phyloP scores from a whole-genome alignment of 108 stramenopile species.

The Schizochytrium sp. region DNA sequence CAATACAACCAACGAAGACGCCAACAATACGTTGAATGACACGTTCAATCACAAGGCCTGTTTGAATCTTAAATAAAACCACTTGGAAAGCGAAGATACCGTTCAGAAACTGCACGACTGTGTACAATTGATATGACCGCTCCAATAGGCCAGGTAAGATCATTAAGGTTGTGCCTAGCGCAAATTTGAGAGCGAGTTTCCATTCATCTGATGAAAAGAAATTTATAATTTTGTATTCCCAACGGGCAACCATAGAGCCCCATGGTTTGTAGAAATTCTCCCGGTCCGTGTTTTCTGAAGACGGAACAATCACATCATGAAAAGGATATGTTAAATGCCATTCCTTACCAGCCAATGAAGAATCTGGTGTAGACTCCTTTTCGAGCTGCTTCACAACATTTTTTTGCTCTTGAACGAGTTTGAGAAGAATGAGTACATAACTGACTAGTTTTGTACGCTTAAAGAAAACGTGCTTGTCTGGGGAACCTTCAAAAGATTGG shows the following conservation, averaged over 20 bases:
- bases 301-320: neutral
- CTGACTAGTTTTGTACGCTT: neutral
- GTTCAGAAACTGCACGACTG: neutral
- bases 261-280: slow-evolving; percentile 1
- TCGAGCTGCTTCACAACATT: neutral
- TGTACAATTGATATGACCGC: neutral
- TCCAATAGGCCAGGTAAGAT: neutral
- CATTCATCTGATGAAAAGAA: neutral
- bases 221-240: neutral
- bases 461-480: neutral
- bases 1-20: slow-evolving; percentile 12
- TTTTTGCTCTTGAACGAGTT: slow-evolving; percentile 5
- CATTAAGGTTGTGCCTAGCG: neutral
- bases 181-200: neutral
- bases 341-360: neutral
- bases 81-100: slow-evolving; percentile 42
- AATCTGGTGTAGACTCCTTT: neutral
- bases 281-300: neutral
- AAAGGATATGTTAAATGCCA: slow-evolving; percentile 4
- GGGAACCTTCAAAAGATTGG: neutral
- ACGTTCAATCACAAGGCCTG: neutral
- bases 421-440: neutral
- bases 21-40: slow-evolving; percentile 20
- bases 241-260: neutral
- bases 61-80: neutral